Percentiles rank a stretch among this genome's conserved stretches.
Evolutionary conservation across 352 stramenopile species (phyloP).

Genomic region (Phytophthora pseudosyringae): DNA sequence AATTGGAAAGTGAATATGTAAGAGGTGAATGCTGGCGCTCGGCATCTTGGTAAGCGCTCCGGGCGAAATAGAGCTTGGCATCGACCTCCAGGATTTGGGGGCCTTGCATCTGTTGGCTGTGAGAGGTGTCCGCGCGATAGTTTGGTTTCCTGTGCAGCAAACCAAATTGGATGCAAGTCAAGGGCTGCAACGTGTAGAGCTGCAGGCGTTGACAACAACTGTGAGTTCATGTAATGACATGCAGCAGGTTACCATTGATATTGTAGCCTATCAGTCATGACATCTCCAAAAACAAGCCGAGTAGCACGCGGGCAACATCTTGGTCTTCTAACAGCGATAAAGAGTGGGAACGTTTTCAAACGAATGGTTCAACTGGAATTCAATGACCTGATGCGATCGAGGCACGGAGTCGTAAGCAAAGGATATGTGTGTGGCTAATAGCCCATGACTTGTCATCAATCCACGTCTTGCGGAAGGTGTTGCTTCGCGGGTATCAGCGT

Average conservation of each 20-base stretch:
- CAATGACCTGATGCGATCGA: background rate
- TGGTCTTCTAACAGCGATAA: conserved; percentile 22
- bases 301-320: conserved; percentile 18
- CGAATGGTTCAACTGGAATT: background rate
- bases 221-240: background rate
- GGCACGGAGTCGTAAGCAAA: background rate
- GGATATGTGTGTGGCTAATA: background rate
- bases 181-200: background rate
- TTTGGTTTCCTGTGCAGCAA: background rate
- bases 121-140: conserved; percentile 7
- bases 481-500: conserved; percentile 5
- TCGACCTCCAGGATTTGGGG: conserved; percentile 5
- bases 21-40: background rate
- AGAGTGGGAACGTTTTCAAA: background rate
- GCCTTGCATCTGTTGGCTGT: conserved; percentile 5
- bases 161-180: conserved; percentile 11
- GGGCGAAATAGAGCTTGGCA: background rate
- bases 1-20: conserved; percentile 24
- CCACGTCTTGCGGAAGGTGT: conserved; percentile 2
- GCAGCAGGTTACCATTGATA: background rate
- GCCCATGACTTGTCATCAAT: too few species aligned
- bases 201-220: conserved; percentile 6
- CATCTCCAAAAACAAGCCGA: conserved; percentile 20
- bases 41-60: conserved; percentile 4
- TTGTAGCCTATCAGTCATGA: background rate